Conservation (phyloP, 495 filamentous ascomycete species). For the Lasiosphaeris hirsuta region DNA sequence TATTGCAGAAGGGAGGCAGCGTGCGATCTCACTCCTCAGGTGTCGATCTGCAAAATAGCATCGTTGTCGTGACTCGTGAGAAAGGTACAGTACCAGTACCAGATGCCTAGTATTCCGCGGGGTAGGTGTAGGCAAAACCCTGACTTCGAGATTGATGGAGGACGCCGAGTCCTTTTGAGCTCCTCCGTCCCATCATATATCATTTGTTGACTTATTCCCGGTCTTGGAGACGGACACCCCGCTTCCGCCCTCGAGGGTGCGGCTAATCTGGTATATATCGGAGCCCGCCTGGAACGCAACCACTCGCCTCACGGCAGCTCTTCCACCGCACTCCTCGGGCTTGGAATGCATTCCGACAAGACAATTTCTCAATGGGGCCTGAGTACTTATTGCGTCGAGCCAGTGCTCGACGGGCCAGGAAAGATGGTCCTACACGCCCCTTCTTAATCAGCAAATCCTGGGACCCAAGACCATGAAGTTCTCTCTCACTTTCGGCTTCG, state of each 20-base stretch:
- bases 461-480: constrained; percentile 18
- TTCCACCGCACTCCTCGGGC: not conserved
- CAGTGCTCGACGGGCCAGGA: not conserved
- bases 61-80: too few relatives aligned
- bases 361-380: not conserved
- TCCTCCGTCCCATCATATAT: too few relatives aligned
- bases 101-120: too few relatives aligned
- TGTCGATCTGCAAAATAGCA: too few relatives aligned
- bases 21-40: too few relatives aligned
- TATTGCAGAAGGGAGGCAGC: too few relatives aligned
- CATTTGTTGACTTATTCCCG: too few relatives aligned
- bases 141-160: too few relatives aligned
- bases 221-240: constrained; percentile 10
- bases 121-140: too few relatives aligned
- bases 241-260: constrained; percentile 17
- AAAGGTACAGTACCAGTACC: too few relatives aligned
- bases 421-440: not conserved
- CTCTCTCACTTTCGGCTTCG: constrained; percentile 12
- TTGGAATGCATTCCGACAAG: not conserved
- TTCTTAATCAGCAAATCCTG: not conserved
- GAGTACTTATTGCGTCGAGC: constrained; percentile 2
- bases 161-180: too few relatives aligned
- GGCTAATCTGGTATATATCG: constrained; percentile 14
- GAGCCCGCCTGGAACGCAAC: not conserved
- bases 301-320: not conserved